Base-by-base conservation (phyloP, 441 rosid genomes). In the Gossypium davidsonii region DNA sequence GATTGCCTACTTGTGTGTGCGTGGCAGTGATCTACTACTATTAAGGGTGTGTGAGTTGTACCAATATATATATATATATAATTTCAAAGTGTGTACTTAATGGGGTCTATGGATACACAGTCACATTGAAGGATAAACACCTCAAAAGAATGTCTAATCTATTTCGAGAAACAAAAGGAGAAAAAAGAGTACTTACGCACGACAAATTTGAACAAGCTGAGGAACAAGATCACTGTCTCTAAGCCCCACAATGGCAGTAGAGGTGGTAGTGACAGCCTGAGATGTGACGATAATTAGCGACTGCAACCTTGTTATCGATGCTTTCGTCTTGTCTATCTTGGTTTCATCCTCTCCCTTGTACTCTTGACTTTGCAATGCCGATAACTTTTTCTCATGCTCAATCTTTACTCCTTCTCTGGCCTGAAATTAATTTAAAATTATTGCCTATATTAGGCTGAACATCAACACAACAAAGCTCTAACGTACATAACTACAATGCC, bases 191-290 rank as follows among this genome's bases (percentile, higher is more conserved):
- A 75, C 90, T 52, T 81, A 94, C 98, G 91, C 96, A 53, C 88
- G 97, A 79, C 97, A 92, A 62, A 94, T 87, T 44, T 89, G 91
- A 73, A 88, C 86, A 70, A 94, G 89, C 83, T 89, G 96, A 20
- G 98, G 97, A 73, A 94, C 95, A 73, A 94, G 97, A 81, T 86
- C 88, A 72, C 86, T 72, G 83, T 94, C 94, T 73, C 97, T 84
- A 8, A 92, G 97, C 68, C 83, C 83, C 44, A 82, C 61, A 73
- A 94, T 90, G 39, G 91, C 94, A 21, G 85, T 83, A 64, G 97
- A 92, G 68, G 98, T 94, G 12, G 98, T 87, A 17, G 89, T 80
- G 64, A 90, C 98, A 28, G 97, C 98, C 80, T 83, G 91, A 25
- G 98, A 92, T 0, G 97, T 87, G 58, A 94, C 97, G 37, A 80